Percentiles rank a stretch among this genome's conserved stretches.
Evolutionary conservation across 2,329 filamentous ascomycete species (phyloP).

Genomic region (Seiridium unicorne): DNA sequence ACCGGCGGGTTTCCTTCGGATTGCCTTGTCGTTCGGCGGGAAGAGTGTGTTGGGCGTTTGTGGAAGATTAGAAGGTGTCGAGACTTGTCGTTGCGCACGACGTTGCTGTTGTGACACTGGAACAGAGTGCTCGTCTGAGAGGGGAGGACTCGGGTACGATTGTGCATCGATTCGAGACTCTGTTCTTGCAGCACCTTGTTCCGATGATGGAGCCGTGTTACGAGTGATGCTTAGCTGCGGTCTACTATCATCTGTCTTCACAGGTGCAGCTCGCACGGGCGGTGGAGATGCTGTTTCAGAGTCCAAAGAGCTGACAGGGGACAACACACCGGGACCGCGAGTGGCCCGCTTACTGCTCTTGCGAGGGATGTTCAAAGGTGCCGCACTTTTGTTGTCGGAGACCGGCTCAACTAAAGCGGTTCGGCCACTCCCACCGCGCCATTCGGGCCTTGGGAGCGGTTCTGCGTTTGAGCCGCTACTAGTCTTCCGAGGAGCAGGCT

Average conservation of each 20-base stretch:
- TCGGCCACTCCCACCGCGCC: conserved; percentile 73
- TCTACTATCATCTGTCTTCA: conserved; percentile 5
- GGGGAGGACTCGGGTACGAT: conserved; percentile 35
- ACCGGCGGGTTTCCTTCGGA: conserved; percentile 41
- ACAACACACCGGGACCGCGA: conserved; percentile 20
- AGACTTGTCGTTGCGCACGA: conserved; percentile 5
- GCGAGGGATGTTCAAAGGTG: conserved; percentile 55
- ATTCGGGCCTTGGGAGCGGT: conserved; percentile 49
- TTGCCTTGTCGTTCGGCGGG: conserved; percentile 33
- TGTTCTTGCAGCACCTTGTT: not conserved
- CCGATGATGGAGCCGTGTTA: conserved; percentile 33
- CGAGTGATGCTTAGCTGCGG: conserved; percentile 28
- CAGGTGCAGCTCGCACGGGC: conserved; percentile 2
- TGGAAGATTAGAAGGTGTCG: conserved; percentile 13
- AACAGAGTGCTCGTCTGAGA: conserved; percentile 27
- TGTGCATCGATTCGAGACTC: conserved; percentile 6
- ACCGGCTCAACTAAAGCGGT: conserved; percentile 63
- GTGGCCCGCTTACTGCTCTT: conserved; percentile 44
- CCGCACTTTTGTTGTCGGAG: conserved; percentile 54
- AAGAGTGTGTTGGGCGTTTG: conserved; percentile 21
- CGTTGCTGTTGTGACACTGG: conserved; percentile 10
- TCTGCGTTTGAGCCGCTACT: conserved; percentile 22
- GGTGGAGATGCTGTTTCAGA: conserved; percentile 32
- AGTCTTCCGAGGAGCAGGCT: conserved; percentile 27
- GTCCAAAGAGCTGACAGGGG: conserved; percentile 28